Evolutionary conservation across 768 basidiomycete genomes (phyloP).

Genomic region (Leccinum fibrillosum): DNA sequence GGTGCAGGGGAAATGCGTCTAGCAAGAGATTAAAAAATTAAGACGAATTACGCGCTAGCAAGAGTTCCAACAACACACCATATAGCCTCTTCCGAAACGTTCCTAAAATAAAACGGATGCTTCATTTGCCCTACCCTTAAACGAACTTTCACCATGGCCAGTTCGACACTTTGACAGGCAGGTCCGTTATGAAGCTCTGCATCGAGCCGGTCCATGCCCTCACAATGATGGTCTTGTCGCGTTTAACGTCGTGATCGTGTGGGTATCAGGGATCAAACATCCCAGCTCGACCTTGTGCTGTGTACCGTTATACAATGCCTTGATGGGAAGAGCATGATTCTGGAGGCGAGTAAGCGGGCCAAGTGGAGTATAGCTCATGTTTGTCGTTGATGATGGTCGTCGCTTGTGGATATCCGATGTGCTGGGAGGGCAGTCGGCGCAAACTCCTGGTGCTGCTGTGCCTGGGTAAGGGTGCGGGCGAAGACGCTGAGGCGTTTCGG

Average conservation of each 20-base stretch:
- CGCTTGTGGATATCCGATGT: slow-evolving; percentile 45
- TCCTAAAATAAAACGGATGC: slow-evolving; percentile 35
- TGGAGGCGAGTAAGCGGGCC: slow-evolving; percentile 84
- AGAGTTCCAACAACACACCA: slow-evolving; percentile 28
- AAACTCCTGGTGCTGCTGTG: slow-evolving; percentile 47
- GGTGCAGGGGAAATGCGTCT: slow-evolving; percentile 52
- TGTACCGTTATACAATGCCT: slow-evolving; percentile 69
- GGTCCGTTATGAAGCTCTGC: slow-evolving; percentile 63
- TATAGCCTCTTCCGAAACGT: slow-evolving; percentile 70
- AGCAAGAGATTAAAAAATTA: neutral
- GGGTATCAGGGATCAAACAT: slow-evolving; percentile 65
- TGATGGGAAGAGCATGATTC: slow-evolving; percentile 64
- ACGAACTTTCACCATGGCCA: slow-evolving; percentile 67
- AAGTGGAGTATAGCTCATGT: slow-evolving; percentile 89
- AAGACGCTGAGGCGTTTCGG: no score
- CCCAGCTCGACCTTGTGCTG: slow-evolving; percentile 71
- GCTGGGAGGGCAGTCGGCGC: slow-evolving; percentile 46
- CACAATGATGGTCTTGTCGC: slow-evolving; percentile 70
- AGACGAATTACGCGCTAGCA: neutral
- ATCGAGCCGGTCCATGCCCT: slow-evolving; percentile 75
- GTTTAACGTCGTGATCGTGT: slow-evolving; percentile 78
- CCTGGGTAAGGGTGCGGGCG: no score
- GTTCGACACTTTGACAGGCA: slow-evolving; percentile 80
- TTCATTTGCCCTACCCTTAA: neutral
- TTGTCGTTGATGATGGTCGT: slow-evolving; percentile 84